Evolutionary conservation across 306 rosid genomes (phyloP).

Genomic region (Sicyos baderoa): DNA sequence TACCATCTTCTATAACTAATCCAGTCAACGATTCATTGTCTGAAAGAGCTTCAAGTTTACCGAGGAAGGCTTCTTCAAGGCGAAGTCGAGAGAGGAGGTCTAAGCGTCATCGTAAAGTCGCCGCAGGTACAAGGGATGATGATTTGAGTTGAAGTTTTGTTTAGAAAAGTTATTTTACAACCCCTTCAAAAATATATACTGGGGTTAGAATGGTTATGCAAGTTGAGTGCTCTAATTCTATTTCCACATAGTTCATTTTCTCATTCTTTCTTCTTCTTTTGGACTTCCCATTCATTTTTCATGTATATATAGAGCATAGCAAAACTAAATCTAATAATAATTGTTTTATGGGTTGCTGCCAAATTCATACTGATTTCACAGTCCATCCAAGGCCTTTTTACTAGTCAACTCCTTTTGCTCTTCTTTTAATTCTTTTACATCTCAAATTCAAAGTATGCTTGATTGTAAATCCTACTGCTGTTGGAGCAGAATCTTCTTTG

Average conservation of each 20-base stretch:
- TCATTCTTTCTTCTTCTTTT: constrained; percentile 12
- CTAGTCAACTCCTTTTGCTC: background rate
- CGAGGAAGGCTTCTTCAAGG: constrained; percentile 41
- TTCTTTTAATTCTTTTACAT: background rate
- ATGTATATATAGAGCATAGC: constrained; percentile 12
- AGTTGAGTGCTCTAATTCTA: constrained; percentile 16
- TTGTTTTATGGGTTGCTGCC: constrained; percentile 10
- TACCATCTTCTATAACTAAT: constrained; percentile 15
- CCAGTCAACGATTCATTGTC: constrained; percentile 23
- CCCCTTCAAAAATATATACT: constrained; percentile 10
- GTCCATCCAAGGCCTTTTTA: background rate
- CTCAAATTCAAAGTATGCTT: background rate
- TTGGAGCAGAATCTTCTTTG: background rate
- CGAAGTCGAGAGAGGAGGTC: constrained; percentile 60
- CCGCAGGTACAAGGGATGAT: constrained; percentile 36
- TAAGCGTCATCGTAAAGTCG: constrained; percentile 65
- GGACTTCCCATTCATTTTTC: constrained; percentile 18
- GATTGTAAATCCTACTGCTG: background rate
- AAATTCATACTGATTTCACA: background rate
- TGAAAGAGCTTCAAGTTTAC: constrained; percentile 26
- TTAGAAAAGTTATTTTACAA: background rate
- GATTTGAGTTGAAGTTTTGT: constrained; percentile 42
- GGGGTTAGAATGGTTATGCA: constrained; percentile 14
- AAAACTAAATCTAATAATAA: background rate
- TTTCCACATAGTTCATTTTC: background rate